A percentile compares a stretch with the other conserved stretches of the same genome.
These are phyloP conservation scores for Clonostachys sp. DNA, from an alignment of 2,329 filamentous ascomycete species.

Conservation along the genomic window DNA sequence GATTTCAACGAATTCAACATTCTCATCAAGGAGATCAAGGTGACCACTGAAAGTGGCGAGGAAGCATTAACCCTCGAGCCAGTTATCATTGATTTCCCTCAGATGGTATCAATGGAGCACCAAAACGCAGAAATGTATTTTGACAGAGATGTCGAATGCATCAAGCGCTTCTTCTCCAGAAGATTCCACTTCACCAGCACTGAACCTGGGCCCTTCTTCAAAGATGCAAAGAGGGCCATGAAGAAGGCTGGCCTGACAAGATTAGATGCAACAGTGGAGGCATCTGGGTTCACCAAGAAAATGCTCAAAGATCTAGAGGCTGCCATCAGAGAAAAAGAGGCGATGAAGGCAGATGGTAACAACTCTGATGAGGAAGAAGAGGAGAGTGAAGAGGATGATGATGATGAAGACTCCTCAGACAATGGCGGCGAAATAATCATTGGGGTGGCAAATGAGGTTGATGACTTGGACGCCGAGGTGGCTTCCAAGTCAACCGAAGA, in stretches of 20 bases:
- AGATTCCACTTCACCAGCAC: slow-evolving; percentile 85
- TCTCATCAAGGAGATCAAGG: slow-evolving; percentile 69
- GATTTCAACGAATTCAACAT: slow-evolving; percentile 99
- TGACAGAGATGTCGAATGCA: slow-evolving; percentile 89
- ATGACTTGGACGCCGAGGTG: background rate
- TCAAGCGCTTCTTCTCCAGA: slow-evolving; percentile 89
- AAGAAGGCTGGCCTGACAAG: slow-evolving; percentile 61
- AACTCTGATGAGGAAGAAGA: slow-evolving; percentile 20
- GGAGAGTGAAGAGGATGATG: slow-evolving; percentile 16
- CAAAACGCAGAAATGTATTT: slow-evolving; percentile 95
- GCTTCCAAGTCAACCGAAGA: background rate
- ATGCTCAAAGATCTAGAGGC: slow-evolving; percentile 91
- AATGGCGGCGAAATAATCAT: slow-evolving; percentile 6
- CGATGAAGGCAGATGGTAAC: slow-evolving; percentile 13
- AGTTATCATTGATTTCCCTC: slow-evolving; percentile 93
- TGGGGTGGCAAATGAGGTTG: slow-evolving; percentile 4
- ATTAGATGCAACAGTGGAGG: slow-evolving; percentile 83
- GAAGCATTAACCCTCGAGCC: slow-evolving; percentile 58
- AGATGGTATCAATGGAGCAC: slow-evolving; percentile 96
- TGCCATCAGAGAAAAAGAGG: slow-evolving; percentile 78
- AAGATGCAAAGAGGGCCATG: slow-evolving; percentile 73
- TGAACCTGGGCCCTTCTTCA: slow-evolving; percentile 78
- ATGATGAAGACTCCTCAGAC: slow-evolving; percentile 2
- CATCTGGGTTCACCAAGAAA: slow-evolving; percentile 93
- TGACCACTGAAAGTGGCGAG: slow-evolving; percentile 29